phyloP scores from a whole-genome alignment of 148 eudicot genomes.

The Camellia granthamiana region DNA sequence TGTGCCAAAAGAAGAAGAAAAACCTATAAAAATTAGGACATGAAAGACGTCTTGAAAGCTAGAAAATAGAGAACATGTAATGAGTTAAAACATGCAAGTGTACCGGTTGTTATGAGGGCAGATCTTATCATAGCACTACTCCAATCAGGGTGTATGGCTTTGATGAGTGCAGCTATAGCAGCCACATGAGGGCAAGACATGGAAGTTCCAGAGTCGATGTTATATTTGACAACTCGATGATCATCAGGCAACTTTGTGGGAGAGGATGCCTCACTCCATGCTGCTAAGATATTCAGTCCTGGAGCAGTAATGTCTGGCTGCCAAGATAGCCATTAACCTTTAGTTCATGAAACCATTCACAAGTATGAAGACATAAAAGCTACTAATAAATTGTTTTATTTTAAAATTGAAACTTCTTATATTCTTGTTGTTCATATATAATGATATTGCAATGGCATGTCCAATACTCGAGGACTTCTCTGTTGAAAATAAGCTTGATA shows the following conservation, averaged over 20 bases:
- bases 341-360: too few species aligned
- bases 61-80: too few species aligned
- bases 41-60: too few species aligned
- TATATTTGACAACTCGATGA: constrained; percentile 15
- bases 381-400: too few species aligned
- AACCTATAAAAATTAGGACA: not conserved
- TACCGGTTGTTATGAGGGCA: constrained; percentile 20
- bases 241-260: constrained; percentile 6
- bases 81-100: not conserved
- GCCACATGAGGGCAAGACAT: constrained; percentile 32
- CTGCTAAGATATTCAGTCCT: constrained; percentile 24
- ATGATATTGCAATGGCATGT: too few species aligned
- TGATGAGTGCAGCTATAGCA: constrained; percentile 20
- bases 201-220: constrained; percentile 23
- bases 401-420: too few species aligned
- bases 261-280: constrained; percentile 19
- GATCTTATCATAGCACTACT: constrained; percentile 11
- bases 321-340: not conserved
- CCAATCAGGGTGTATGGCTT: constrained; percentile 14
- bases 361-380: too few species aligned
- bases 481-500: too few species aligned
- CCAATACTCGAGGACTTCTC: too few species aligned
- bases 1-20: not conserved
- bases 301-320: constrained; percentile 32
- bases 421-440: too few species aligned